Evolutionary conservation across 768 basidiomycete genomes (phyloP).

Genomic region (Tubosaeta sp.): DNA sequence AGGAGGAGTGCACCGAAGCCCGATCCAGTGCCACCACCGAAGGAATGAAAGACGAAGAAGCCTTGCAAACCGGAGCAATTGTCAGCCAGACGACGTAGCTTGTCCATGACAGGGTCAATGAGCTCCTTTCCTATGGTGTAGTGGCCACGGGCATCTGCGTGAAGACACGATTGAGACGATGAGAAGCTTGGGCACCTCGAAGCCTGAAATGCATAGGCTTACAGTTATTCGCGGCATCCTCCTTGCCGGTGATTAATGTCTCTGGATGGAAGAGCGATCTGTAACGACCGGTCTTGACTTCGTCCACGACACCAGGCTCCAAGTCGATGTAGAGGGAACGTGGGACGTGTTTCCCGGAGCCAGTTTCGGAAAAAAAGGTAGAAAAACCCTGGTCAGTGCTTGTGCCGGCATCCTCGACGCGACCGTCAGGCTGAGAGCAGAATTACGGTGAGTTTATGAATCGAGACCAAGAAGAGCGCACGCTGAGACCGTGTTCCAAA

Average conservation of each 20-base stretch:
- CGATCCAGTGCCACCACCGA: constrained; percentile 99
- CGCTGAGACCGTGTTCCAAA: constrained; percentile 93
- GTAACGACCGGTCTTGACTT: constrained; percentile 90
- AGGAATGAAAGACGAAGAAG: constrained; percentile 99
- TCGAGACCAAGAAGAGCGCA: constrained; percentile 38
- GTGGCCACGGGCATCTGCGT: constrained; percentile 92
- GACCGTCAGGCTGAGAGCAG: constrained; percentile 77
- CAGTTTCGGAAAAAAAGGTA: constrained; percentile 96
- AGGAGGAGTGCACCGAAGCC: constrained; percentile 97
- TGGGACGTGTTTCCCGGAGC: constrained; percentile 92
- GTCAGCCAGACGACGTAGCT: constrained; percentile 92
- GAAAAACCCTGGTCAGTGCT: constrained; percentile 83
- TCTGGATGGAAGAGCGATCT: constrained; percentile 96
- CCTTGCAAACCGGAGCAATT: constrained; percentile 98
- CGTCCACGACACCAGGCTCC: constrained; percentile 94
- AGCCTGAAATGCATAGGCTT: constrained; percentile 27
- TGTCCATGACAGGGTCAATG: constrained; percentile 96
- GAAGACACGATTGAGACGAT: constrained; percentile 11
- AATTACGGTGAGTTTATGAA: constrained; percentile 12
- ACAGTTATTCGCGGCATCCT: constrained; percentile 99
- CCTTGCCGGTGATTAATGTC: constrained; percentile 94
- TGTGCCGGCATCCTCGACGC: constrained; percentile 54
- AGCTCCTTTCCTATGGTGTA: constrained; percentile 99
- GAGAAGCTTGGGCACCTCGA: background rate
- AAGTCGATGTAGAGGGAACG: constrained; percentile 95